Percentiles rank a stretch among this genome's conserved stretches.
phyloP scores from a whole-genome alignment of 345 rosid genomes.

The Ricinus communis region DNA sequence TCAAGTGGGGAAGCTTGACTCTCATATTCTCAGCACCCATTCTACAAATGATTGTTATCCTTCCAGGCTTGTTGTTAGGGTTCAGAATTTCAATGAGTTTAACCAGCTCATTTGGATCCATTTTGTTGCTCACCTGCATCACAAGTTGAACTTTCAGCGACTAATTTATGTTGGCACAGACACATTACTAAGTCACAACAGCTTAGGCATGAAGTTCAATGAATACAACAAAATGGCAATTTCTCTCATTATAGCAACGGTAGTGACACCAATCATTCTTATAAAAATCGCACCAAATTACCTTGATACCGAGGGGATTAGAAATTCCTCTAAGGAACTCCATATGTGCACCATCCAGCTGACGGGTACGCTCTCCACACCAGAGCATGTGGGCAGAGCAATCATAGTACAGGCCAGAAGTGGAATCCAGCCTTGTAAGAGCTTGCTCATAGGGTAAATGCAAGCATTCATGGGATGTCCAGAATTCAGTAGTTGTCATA shows the following conservation, averaged over 20 bases:
- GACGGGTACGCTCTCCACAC: constrained; percentile 35
- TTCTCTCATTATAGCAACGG: too few relatives aligned
- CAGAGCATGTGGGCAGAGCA: constrained; percentile 36
- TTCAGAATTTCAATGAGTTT: constrained; percentile 30
- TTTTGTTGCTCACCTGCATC: constrained; percentile 32
- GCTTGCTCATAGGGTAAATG: constrained; percentile 32
- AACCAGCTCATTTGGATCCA: constrained; percentile 32
- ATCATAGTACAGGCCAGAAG: constrained; percentile 30
- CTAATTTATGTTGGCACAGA: not conserved
- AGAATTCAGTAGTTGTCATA: constrained; percentile 34
- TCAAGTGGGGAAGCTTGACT: constrained; percentile 29
- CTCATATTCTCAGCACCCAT: constrained; percentile 39
- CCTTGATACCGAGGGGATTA: constrained; percentile 36
- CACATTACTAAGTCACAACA: not conserved
- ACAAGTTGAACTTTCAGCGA: constrained; percentile 7
- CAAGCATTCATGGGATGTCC: constrained; percentile 34
- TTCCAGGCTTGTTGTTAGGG: constrained; percentile 29
- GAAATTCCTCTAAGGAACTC: constrained; percentile 35
- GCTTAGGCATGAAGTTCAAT: not conserved
- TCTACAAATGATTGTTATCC: constrained; percentile 31
- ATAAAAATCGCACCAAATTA: not conserved
- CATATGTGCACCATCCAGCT: constrained; percentile 35
- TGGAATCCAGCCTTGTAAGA: constrained; percentile 33
- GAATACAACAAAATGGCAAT: too few relatives aligned
- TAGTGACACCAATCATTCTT: not conserved